phyloP scores from a whole-genome alignment of 2,329 filamentous ascomycete species.

The Allantophomopsis lycopodina region DNA sequence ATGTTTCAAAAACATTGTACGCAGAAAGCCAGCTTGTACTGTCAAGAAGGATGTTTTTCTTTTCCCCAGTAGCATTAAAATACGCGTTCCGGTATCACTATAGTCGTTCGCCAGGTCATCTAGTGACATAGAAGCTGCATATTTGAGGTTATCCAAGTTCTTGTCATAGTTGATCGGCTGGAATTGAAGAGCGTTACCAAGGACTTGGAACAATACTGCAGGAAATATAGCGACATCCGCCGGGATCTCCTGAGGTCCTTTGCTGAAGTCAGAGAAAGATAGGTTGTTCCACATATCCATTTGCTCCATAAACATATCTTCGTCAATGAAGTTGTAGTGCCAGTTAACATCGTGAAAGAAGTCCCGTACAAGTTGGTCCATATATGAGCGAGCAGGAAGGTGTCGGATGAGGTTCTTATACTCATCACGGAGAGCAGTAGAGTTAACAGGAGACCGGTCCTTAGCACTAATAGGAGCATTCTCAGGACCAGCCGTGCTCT shows the following conservation, averaged over 20 bases:
- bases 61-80: conserved; percentile 41
- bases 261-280: conserved; percentile 34
- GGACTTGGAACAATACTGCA: conserved; percentile 42
- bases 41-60: conserved; percentile 38
- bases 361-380: conserved; percentile 37
- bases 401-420: conserved; percentile 45
- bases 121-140: conserved; percentile 42
- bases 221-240: conserved; percentile 41
- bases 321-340: conserved; percentile 42
- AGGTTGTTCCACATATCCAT: conserved; percentile 39
- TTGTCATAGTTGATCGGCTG: conserved; percentile 32
- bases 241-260: conserved; percentile 34
- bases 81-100: conserved; percentile 39
- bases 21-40: conserved; percentile 41
- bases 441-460: conserved; percentile 1
- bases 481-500: conserved; percentile 25
- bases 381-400: conserved; percentile 36
- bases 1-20: conserved; percentile 43
- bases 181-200: conserved; percentile 38
- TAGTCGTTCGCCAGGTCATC: conserved; percentile 47
- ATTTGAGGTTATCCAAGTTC: conserved; percentile 41
- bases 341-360: conserved; percentile 46
- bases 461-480: conserved; percentile 3
- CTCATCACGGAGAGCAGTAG: conserved; percentile 26
- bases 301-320: conserved; percentile 33